Evolutionary conservation across 768 basidiomycete genomes (phyloP), one percentile per base, ranked within the genome.

Genomic region (Gloeopeniophorella convolvens): DNA sequence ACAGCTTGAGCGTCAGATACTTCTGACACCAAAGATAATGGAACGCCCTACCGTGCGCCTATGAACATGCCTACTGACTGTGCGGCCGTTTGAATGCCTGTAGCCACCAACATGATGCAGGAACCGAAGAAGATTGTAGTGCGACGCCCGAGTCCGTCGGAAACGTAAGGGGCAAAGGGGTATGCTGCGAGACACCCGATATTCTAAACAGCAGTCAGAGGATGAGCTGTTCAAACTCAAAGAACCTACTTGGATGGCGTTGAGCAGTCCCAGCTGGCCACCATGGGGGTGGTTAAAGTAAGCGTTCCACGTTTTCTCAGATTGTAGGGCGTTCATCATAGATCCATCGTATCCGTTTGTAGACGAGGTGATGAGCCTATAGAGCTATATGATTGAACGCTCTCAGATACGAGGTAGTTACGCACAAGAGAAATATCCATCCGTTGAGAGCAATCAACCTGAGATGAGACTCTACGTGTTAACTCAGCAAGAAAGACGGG

Each of bases 41-140:
- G 42, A 30, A 27, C 42, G 16, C 70, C 66, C 44, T 56, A 79
- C 73, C 86, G 82, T 62, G 87, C 82, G 55, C 83, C 84, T 58
- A 88, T 84, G 72, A 89, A 89, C 82, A 87, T 85, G 55, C 76
- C 77, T 18, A 85, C 74, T 24, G 79, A 82, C 48, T 80, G 75
- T n/a, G 85, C 70, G 10, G 83, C 82, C 2, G 83, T 79, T 58
- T 89, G 88, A 26, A 89, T 36, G 27, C 76, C 80, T 20, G 79
- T 80, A 23, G 78, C 88, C 41, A 77, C 67, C 50, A 77, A 73
- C 83, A 89, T 87, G 62, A 86, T 77, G n/a, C 60, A 20, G 6
- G 85, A 82, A 47, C 87, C 87, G 20, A 88, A 53, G 66, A 82
- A 79, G 30, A 89, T 76, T 13, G 83, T 73, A 3, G 65, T 63